Evolutionary conservation across 208 protist species (phyloP).

Genomic region (Leishmania guyanensis): DNA sequence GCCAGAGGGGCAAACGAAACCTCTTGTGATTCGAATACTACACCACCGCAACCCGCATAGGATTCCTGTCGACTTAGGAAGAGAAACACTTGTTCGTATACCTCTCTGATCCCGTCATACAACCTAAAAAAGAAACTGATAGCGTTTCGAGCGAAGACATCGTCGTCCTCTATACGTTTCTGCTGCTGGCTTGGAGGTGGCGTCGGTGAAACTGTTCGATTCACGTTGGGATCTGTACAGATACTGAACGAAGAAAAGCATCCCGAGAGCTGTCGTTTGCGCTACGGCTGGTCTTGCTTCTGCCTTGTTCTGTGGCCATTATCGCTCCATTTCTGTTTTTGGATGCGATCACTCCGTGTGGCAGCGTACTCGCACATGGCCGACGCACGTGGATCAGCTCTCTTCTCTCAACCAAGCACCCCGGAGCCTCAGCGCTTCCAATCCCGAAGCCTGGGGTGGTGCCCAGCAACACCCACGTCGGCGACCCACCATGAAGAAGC

Average conservation of each 20-base stretch:
- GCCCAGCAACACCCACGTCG: neutral
- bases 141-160: neutral
- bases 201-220: neutral
- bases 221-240: neutral
- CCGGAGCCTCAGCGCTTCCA: conserved; percentile 30
- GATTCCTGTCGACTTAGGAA: neutral
- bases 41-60: neutral
- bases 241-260: neutral
- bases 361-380: conserved; percentile 2
- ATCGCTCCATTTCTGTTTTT: neutral
- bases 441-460: neutral
- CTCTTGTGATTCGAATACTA: neutral
- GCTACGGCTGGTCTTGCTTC: neutral
- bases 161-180: neutral
- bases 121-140: neutral
- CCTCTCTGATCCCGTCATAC: neutral
- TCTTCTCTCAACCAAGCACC: conserved; percentile 3
- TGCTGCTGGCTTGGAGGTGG: neutral
- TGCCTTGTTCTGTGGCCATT: neutral
- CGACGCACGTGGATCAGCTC: neutral
- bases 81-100: neutral
- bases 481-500: neutral
- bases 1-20: neutral
- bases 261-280: neutral
- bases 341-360: neutral